Percentiles rank a stretch among this genome's conserved stretches.
Conservation (phyloP, 345 rosid species). For the Clarkia xantiana region DNA sequence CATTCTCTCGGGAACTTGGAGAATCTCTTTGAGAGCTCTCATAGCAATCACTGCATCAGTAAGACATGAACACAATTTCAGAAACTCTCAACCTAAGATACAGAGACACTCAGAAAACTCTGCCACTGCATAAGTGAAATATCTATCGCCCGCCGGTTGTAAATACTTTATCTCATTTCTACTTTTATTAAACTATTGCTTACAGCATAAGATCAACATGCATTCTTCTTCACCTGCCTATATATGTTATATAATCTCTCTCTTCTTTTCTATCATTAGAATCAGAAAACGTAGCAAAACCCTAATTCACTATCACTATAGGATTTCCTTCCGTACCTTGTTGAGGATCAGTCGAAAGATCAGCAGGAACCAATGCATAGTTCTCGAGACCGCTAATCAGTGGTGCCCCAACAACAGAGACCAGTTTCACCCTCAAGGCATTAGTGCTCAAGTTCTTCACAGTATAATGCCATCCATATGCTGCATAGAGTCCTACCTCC, state of each 20-base stretch:
- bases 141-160: too few species aligned
- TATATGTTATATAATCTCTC: too few species aligned
- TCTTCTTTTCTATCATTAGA: too few species aligned
- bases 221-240: too few species aligned
- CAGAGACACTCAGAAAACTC: neutral
- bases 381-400: slow-evolving; percentile 75
- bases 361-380: slow-evolving; percentile 78
- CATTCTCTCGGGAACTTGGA: slow-evolving; percentile 81
- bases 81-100: too few species aligned
- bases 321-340: slow-evolving; percentile 37
- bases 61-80: too few species aligned
- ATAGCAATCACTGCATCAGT: slow-evolving; percentile 53
- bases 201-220: too few species aligned
- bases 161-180: too few species aligned
- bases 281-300: too few species aligned
- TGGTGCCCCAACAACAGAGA: slow-evolving; percentile 47
- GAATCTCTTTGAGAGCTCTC: slow-evolving; percentile 82
- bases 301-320: too few species aligned
- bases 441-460: slow-evolving; percentile 51
- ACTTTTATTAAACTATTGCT: too few species aligned
- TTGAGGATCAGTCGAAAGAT: slow-evolving; percentile 59
- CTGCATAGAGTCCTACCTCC: slow-evolving; percentile 55
- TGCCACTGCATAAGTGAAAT: neutral
- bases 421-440: slow-evolving; percentile 39
- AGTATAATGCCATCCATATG: slow-evolving; percentile 36